phyloP scores from a whole-genome alignment of 2,329 filamentous ascomycete genomes.

The Xylariaceae sp. region DNA sequence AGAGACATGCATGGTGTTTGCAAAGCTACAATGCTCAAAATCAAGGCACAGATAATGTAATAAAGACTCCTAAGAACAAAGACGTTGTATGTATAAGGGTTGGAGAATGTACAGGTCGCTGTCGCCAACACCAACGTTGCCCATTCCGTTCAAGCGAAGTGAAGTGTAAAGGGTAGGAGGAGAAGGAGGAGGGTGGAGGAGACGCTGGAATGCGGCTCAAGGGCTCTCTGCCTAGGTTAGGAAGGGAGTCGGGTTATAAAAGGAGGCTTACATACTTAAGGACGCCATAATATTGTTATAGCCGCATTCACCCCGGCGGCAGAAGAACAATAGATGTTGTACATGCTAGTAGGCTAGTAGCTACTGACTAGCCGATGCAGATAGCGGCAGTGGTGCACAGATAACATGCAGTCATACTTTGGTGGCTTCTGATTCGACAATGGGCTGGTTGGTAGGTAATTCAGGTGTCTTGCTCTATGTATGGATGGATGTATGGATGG shows the following conservation, averaged over 20 bases:
- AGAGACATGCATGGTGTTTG: slow-evolving; percentile 23
- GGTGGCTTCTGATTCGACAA: slow-evolving; percentile 19
- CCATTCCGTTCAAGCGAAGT: slow-evolving; percentile 17
- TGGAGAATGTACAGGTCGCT: slow-evolving; percentile 13
- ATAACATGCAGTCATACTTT: slow-evolving; percentile 34
- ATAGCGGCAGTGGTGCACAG: slow-evolving; percentile 22
- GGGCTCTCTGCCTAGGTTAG: too few relatives aligned
- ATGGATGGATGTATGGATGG: too few relatives aligned
- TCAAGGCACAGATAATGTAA: slow-evolving; percentile 2
- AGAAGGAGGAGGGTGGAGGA: not conserved
- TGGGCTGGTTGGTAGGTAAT: slow-evolving; percentile 11
- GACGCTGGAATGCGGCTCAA: slow-evolving; percentile 26
- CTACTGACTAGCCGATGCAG: slow-evolving; percentile 20
- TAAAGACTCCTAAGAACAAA: slow-evolving; percentile 9
- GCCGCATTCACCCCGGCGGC: slow-evolving; percentile 31
- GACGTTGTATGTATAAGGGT: slow-evolving; percentile 10
- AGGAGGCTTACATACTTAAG: slow-evolving; percentile 36
- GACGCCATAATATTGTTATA: slow-evolving; percentile 36
- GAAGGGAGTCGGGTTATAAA: slow-evolving; percentile 3
- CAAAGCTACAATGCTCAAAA: slow-evolving; percentile 6
- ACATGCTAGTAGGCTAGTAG: too few relatives aligned
- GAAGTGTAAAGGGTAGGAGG: slow-evolving; percentile 5
- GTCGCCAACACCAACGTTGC: slow-evolving; percentile 20
- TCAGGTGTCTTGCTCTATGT: slow-evolving; percentile 5
- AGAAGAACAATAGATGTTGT: slow-evolving; percentile 23